Evolutionary conservation across 148 eudicot species (phyloP).

Genomic region (Amaranthus palmeri): DNA sequence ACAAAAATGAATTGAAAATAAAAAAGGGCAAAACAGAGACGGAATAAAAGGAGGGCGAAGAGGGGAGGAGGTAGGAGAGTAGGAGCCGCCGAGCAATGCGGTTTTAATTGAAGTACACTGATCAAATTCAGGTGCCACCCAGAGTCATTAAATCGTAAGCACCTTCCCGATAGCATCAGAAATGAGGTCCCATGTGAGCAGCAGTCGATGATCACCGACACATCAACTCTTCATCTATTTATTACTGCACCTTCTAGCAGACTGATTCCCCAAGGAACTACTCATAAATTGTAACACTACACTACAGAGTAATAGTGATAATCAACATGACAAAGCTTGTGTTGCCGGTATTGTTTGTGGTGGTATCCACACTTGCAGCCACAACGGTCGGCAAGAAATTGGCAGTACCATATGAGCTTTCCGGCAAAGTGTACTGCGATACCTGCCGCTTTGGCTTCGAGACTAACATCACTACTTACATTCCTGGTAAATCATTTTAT

Average conservation of each 20-base stretch:
- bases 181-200: neutral
- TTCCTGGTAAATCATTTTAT: conserved; percentile 35
- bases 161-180: neutral
- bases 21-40: neutral
- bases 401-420: conserved; percentile 28
- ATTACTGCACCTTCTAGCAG: neutral
- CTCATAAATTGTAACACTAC: too few species aligned
- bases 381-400: conserved; percentile 14
- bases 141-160: neutral
- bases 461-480: conserved; percentile 45
- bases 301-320: neutral
- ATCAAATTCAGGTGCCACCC: neutral
- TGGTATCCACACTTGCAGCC: conserved; percentile 22
- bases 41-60: neutral
- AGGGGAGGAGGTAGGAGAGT: conserved; percentile 8
- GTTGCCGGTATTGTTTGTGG: neutral
- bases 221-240: neutral
- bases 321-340: conserved; percentile 12
- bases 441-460: conserved; percentile 76
- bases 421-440: conserved; percentile 67
- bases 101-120: neutral
- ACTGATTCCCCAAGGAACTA: too few species aligned
- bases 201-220: neutral
- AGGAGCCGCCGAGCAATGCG: conserved; percentile 21
- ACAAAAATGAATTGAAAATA: too few species aligned